These are phyloP conservation scores for Leptographium flavum DNA, from an alignment of 2,329 filamentous ascomycete genomes.

Conservation along the genomic window DNA sequence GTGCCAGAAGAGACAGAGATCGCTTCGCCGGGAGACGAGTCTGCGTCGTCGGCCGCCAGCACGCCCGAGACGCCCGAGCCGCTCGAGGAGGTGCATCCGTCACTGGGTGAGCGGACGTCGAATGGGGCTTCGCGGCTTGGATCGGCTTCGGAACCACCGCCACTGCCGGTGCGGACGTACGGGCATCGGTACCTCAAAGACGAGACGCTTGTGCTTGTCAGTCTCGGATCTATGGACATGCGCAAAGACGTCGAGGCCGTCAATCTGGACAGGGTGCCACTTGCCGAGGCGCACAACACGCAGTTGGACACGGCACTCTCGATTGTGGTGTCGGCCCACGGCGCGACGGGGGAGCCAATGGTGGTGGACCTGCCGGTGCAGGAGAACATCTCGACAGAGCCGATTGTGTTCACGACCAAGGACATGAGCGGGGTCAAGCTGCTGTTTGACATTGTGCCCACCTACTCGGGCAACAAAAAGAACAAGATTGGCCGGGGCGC, in stretches of 20 bases:
- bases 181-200: conserved; percentile 88
- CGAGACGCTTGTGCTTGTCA: conserved; percentile 81
- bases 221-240: conserved; percentile 87
- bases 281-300: conserved; percentile 78
- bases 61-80: neutral
- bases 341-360: conserved; percentile 73
- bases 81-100: conserved; percentile 35
- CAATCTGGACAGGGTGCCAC: conserved; percentile 72
- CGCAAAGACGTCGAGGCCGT: conserved; percentile 70
- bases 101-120: conserved; percentile 45
- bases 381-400: conserved; percentile 86
- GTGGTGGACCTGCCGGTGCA: conserved; percentile 88
- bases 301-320: conserved; percentile 91
- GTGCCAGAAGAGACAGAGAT: conserved; percentile 14
- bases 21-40: conserved; percentile 13
- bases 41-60: neutral
- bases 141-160: neutral
- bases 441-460: conserved; percentile 88
- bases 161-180: conserved; percentile 81
- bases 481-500: conserved; percentile 81
- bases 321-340: conserved; percentile 73
- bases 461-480: conserved; percentile 81
- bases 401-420: conserved; percentile 72
- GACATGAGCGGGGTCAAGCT: conserved; percentile 75
- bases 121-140: conserved; percentile 36